Base-by-base conservation (phyloP, 257 asterid species). In the Solanum corneliomulleri region DNA sequence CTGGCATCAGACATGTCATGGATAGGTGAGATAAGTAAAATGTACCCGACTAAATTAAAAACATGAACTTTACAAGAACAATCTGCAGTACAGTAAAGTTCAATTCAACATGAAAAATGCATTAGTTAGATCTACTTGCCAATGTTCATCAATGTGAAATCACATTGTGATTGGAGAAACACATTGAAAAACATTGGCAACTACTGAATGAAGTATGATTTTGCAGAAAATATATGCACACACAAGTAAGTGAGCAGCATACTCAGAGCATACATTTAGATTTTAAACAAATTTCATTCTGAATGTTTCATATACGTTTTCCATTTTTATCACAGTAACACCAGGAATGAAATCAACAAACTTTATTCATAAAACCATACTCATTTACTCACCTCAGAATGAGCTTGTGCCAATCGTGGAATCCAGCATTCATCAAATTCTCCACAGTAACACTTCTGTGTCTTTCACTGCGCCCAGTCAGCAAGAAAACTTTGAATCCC, bases 391-490 rank as follows among this genome's bases (percentile, higher is more conserved):
- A 95, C 98, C 99, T 94, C 62, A 97, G 86, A 72, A 94, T 86
- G 90, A 97, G 98, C 89, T 93, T 90, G 88, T 94, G 96, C 95
- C 98, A 97, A 69, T 91, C 89, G 21, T 85, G 89, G 84, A 93
- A 95, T 87, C 98, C 98, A 85, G 92, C 96, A 42, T 84, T 92
- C 49, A 83, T 60, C 93, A 97, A 88, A 89, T 97, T 97, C 56
- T 94, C 89, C 44, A 89, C 88, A 0, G 99, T 97, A 56, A 95
- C 75, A 35, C n/a, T 89, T 85, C 93, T 88, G 31, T 91, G 95
- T 60, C 94, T 90, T 89, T 94, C 97, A 16, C 93, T 93, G 84
- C 99, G 93, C 39, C 99, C 99, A 11, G 98, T 96, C 88, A 95
- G 85, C 81, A 95, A 89, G 87, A 93, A 89, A 49, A 90, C 89